A percentile compares a stretch with the other conserved stretches of the same genome.
Conservation (phyloP, 2,329 filamentous ascomycete species). For the Calonectria fujianensis region DNA sequence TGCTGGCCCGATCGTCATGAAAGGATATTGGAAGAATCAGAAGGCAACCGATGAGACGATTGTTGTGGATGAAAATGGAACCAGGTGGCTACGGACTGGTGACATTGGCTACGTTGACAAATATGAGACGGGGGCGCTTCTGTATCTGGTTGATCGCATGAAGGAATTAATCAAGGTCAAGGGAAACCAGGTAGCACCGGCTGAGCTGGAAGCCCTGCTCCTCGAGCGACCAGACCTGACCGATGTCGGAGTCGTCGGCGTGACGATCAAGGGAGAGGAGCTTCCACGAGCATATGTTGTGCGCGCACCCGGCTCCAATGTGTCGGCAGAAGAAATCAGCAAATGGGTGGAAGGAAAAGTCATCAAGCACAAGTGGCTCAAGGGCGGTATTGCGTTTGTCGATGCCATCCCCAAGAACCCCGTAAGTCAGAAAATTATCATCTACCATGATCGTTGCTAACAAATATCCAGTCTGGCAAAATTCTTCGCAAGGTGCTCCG, state of each 20-base stretch:
- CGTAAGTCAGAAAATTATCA: constrained; percentile 53
- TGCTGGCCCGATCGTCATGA: constrained; percentile 83
- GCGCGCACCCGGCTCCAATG: constrained; percentile 62
- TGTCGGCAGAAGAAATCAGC: constrained; percentile 68
- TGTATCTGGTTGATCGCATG: constrained; percentile 82
- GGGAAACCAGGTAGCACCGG: constrained; percentile 85
- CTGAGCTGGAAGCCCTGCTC: constrained; percentile 84
- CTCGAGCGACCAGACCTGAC: constrained; percentile 80
- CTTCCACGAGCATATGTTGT: constrained; percentile 78
- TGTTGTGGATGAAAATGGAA: constrained; percentile 65
- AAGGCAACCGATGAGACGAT: constrained; percentile 78
- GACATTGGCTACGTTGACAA: constrained; percentile 81
- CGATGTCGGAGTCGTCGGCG: constrained; percentile 79
- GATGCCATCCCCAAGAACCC: constrained; percentile 82
- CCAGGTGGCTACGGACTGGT: constrained; percentile 83
- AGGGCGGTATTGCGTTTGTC: constrained; percentile 76
- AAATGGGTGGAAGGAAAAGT: constrained; percentile 78
- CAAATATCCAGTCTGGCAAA: constrained; percentile 71
- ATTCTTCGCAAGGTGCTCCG: constrained; percentile 80
- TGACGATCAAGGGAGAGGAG: constrained; percentile 67
- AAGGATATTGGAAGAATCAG: constrained; percentile 84
- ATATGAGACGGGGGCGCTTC: constrained; percentile 67
- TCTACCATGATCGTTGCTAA: not conserved
- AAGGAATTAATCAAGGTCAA: constrained; percentile 79
- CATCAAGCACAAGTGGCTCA: constrained; percentile 79